Percentiles rank a stretch among this genome's conserved stretches.
These are phyloP conservation scores for Rhipidocladum racemiflorum DNA, from an alignment of 176 grass and related monocot species.

Conservation along the genomic window DNA sequence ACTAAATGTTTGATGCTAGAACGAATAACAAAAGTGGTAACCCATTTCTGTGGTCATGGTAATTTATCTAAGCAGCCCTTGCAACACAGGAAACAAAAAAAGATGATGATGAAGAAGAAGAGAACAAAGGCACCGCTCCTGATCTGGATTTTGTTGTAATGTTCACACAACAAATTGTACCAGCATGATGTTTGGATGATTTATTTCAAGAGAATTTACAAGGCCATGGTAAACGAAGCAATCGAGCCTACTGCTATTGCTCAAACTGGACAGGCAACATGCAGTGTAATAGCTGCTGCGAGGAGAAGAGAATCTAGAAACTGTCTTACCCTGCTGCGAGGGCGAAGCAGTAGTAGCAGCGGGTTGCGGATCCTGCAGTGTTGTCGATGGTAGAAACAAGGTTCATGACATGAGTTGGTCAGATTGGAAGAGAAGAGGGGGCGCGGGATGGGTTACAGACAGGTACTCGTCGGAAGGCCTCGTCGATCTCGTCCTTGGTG, in stretches of 20 bases:
- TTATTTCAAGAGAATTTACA: not conserved
- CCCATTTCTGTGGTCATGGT: not conserved
- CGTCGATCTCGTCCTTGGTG: conserved; percentile 83
- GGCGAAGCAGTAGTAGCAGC: conserved; percentile 20
- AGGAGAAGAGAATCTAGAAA: too few species aligned
- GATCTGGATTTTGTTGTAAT: too few species aligned
- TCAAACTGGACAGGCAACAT: not conserved
- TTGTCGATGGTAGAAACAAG: not conserved
- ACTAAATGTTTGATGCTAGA: not conserved
- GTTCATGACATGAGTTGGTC: not conserved
- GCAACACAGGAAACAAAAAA: not conserved
- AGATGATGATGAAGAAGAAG: not conserved
- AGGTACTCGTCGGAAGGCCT: conserved; percentile 88
- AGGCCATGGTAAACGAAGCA: not conserved
- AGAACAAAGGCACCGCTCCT: not conserved
- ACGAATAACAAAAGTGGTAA: not conserved
- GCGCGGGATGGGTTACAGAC: conserved; percentile 8
- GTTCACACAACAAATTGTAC: not conserved
- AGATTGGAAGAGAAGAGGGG: not conserved
- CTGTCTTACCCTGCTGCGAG: conserved; percentile 48
- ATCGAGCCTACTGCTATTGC: not conserved
- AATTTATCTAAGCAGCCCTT: not conserved
- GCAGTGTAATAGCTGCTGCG: too few species aligned
- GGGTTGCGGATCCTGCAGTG: conserved; percentile 60
- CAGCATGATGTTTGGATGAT: not conserved